Conservation (phyloP, 371 early-diverging fungal genomes). For the Mucor lusitanicus region DNA sequence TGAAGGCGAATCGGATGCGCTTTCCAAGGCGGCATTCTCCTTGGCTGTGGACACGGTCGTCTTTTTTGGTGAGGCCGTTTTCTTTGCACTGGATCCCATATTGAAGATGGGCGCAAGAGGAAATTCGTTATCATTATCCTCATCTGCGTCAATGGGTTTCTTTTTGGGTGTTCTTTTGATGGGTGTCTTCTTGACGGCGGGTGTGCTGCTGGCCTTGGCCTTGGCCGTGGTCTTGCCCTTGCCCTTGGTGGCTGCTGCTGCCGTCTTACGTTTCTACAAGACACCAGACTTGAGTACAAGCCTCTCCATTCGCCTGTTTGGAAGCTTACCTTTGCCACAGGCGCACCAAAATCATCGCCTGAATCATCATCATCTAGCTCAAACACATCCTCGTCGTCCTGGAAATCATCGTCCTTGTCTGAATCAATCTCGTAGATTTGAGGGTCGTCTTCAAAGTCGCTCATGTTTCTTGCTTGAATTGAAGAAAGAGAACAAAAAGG, state of each 20-base stretch:
- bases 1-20: slow-evolving; percentile 1
- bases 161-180: slow-evolving; percentile 7
- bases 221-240: neutral
- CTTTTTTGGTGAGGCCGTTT: neutral
- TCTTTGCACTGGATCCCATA: neutral
- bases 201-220: neutral
- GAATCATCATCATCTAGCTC: slow-evolving; percentile 8
- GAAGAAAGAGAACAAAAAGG: neutral
- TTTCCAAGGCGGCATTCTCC: neutral
- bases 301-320: too few relatives aligned
- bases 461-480: slow-evolving; percentile 5
- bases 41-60: neutral
- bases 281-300: neutral
- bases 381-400: slow-evolving; percentile 11
- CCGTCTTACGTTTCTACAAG: slow-evolving; percentile 10
- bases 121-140: neutral
- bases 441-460: slow-evolving; percentile 15
- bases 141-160: neutral
- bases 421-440: neutral
- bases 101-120: neutral
- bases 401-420: slow-evolving; percentile 2
- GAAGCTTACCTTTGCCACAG: slow-evolving; percentile 9
- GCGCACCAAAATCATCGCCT: slow-evolving; percentile 16
- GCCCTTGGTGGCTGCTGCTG: neutral
- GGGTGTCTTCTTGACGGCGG: neutral